Conservation (phyloP, 2,329 filamentous ascomycete genomes). For the Monilinia vaccinii-corymbosi region DNA sequence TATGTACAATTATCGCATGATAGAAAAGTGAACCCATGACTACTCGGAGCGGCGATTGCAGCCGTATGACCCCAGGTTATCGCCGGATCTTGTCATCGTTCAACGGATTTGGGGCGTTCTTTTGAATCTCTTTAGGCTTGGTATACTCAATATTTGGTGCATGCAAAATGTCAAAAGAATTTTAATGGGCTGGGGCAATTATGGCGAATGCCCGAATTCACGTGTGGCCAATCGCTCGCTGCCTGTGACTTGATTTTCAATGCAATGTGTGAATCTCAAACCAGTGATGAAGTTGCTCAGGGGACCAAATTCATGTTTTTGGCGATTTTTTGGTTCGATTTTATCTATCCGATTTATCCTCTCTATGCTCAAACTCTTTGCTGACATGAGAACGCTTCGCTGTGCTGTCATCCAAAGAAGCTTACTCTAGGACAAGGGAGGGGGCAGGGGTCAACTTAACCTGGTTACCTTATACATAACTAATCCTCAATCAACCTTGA, state of each 20-base stretch:
- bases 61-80: not conserved
- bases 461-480: not conserved
- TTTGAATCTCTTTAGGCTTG: not conserved
- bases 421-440: not conserved
- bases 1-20: not conserved
- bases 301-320: no score
- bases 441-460: not conserved
- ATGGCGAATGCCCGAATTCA: not conserved
- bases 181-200: not conserved
- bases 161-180: not conserved
- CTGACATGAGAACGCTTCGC: constrained; percentile 1
- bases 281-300: not conserved
- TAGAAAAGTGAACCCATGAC: not conserved
- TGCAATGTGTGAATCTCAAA: not conserved
- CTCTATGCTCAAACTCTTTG: not conserved
- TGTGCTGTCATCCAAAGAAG: not conserved
- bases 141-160: not conserved
- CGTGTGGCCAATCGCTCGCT: not conserved
- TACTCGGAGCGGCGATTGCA: not conserved
- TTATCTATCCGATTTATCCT: not conserved
- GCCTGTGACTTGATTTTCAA: not conserved
- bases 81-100: not conserved
- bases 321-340: not conserved
- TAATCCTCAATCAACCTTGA: not conserved
- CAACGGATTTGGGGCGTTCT: not conserved